Evolutionary conservation across 768 basidiomycete genomes (phyloP).

Genomic region (Leccinum boreale): DNA sequence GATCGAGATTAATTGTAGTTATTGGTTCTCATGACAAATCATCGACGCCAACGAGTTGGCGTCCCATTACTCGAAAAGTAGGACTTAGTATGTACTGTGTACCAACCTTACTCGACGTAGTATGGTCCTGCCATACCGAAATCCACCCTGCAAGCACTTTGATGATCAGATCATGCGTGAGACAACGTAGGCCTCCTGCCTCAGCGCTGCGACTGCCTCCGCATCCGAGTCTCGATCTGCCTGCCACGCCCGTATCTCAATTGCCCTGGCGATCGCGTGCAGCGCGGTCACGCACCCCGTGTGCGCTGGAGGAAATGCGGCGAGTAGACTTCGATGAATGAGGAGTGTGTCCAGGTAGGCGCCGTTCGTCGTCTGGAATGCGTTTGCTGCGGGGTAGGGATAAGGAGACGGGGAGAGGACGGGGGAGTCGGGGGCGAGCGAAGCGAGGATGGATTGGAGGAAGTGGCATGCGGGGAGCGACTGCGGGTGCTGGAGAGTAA

Average conservation of each 20-base stretch:
- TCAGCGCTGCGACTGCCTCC: slow-evolving; percentile 66
- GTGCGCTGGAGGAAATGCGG: slow-evolving; percentile 61
- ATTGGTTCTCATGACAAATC: background rate
- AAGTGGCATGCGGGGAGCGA: slow-evolving; percentile 54
- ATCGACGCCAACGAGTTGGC: background rate
- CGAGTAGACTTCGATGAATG: slow-evolving; percentile 69
- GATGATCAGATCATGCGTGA: slow-evolving; percentile 21
- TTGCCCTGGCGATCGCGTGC: slow-evolving; percentile 58
- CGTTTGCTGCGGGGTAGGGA: slow-evolving; percentile 28
- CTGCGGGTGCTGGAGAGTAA: background rate
- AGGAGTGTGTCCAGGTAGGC: slow-evolving; percentile 78
- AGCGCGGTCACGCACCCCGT: slow-evolving; percentile 60
- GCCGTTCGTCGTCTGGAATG: slow-evolving; percentile 57
- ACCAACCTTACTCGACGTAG: background rate
- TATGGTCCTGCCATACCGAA: background rate
- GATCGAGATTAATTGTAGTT: no score
- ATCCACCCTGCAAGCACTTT: slow-evolving; percentile 10
- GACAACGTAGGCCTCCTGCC: slow-evolving; percentile 67
- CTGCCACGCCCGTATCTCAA: slow-evolving; percentile 66
- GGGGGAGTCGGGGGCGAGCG: slow-evolving; percentile 44
- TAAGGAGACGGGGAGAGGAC: slow-evolving; percentile 32
- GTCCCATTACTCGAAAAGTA: background rate
- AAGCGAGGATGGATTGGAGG: slow-evolving; percentile 56
- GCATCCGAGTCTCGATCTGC: slow-evolving; percentile 67
- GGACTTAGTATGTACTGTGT: background rate